Evolutionary conservation across 2,329 filamentous ascomycete genomes (phyloP).

Genomic region (Verticillium zaregamsianum): DNA sequence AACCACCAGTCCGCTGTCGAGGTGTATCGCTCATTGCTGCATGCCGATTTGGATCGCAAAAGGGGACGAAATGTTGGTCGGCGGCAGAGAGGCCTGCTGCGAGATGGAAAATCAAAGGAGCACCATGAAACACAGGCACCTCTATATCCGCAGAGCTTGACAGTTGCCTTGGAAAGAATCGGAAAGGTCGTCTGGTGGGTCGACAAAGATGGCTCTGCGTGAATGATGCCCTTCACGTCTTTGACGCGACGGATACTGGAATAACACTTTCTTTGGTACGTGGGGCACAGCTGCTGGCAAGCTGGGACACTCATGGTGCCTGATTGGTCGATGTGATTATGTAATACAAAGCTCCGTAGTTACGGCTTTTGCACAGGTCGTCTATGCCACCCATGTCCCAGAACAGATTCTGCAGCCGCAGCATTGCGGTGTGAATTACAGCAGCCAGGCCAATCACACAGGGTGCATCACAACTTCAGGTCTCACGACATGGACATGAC

Average conservation of each 20-base stretch:
- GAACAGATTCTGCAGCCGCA: no score
- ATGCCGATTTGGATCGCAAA: not conserved
- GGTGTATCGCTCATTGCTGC: slow-evolving; percentile 76
- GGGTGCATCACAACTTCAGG: no score
- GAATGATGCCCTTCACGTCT: not conserved
- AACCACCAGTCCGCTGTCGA: slow-evolving; percentile 76
- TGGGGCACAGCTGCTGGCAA: not conserved
- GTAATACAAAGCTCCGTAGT: not conserved
- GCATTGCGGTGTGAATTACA: no score
- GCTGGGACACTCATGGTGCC: not conserved
- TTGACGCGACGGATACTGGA: not conserved
- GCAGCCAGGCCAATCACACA: no score
- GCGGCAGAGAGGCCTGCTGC: not conserved
- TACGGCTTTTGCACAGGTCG: not conserved
- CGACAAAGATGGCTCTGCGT: not conserved
- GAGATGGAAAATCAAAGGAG: not conserved
- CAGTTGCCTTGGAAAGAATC: not conserved
- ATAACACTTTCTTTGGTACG: not conserved
- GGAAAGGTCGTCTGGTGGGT: not conserved
- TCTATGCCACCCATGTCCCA: not conserved
- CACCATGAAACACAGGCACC: not conserved
- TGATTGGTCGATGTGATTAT: not conserved
- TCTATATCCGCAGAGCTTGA: not conserved
- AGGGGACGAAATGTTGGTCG: not conserved
- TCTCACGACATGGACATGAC: no score